A percentile compares a stretch with the other conserved stretches of the same genome.
These are phyloP conservation scores for Penicillium psychrosexuale DNA, from an alignment of 2,329 filamentous ascomycete species.

Conservation along the genomic window DNA sequence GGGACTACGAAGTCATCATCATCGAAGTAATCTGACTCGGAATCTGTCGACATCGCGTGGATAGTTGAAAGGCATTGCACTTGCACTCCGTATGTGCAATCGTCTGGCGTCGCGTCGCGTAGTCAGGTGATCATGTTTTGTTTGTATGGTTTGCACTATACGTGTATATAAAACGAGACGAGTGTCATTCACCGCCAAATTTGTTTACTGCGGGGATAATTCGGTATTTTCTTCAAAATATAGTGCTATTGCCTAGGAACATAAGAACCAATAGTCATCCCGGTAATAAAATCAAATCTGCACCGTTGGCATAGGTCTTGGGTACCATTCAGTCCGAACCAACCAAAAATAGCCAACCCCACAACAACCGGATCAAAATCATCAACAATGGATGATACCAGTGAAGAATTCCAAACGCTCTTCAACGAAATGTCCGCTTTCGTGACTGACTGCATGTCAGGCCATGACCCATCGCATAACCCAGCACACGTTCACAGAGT, in stretches of 20 bases:
- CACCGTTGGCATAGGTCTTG: not conserved
- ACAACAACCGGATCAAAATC: not conserved
- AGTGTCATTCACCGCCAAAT: constrained; percentile 13
- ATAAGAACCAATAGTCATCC: not conserved
- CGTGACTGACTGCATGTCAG: constrained; percentile 68
- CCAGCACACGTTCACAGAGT: constrained; percentile 82
- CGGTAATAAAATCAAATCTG: not conserved
- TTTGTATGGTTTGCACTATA: constrained; percentile 9
- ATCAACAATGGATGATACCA: constrained; percentile 16
- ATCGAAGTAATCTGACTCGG: constrained; percentile 31
- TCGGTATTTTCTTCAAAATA: not conserved
- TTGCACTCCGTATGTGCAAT: not conserved
- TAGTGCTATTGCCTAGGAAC: not conserved
- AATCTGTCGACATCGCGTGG: constrained; percentile 30
- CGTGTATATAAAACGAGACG: not conserved
- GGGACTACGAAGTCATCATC: constrained; percentile 32
- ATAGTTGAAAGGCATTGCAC: not conserved
- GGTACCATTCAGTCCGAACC: not conserved
- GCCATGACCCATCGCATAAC: constrained; percentile 80
- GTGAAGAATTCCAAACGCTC: constrained; percentile 42
- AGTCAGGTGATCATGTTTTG: constrained; percentile 12
- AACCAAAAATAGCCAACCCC: not conserved
- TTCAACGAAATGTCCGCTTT: constrained; percentile 58
- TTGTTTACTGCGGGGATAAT: constrained; percentile 15
- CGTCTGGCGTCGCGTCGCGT: constrained; percentile 9